Evolutionary conservation across 2,329 filamentous ascomycete species (phyloP), one percentile per base, ranked within the genome.

Genomic region (Alternaria consortialis): DNA sequence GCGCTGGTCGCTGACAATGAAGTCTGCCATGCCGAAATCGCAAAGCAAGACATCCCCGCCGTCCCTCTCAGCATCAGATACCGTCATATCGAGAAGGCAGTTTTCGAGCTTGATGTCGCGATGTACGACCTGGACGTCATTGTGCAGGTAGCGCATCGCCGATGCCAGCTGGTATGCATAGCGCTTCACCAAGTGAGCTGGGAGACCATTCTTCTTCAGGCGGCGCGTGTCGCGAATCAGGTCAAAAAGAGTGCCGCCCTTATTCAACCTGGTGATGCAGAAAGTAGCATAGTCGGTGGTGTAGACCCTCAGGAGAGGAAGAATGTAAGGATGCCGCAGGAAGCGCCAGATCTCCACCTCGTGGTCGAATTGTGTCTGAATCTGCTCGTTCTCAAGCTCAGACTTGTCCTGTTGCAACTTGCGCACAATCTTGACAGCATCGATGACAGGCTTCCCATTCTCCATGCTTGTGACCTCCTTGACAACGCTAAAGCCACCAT

Each of bases 71-170:
- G 84, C 82, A 7, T 82, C 73, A 4, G 81, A 78, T 6, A 79
- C 79, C 17, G 84, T 79, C 65, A 85, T 84, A 67, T 90, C 87
- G 36, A 90, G 70, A 2, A 91, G 83, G 66, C 88, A 90, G 65
- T 91, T 91, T 71, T 91, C 88, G 25, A 90, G 83, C 74, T 91
- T 91, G 72, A 91, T 84, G 72, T 91, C 88, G 48, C 88, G 83
- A 71, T 91, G 88, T 25, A 90, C 87, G 27, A 90, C 84, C 29
- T 85, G 84, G 25, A 88, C 86, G 70, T 91, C 88, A 73, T 90
- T 86, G 71, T 91, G 88, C 8, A 91, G 79, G 72, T 90, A 91
- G 54, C 88, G 84, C 44, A 91, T 77, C 4, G 88, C 88, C 36
- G 84, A 86, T 2, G 87, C 88, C 9, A 91, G 80, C 70, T 91